Percentiles rank a stretch among this genome's conserved stretches.
Evolutionary conservation across 257 asterid species (phyloP).

Genomic region (Mentha longifolia): DNA sequence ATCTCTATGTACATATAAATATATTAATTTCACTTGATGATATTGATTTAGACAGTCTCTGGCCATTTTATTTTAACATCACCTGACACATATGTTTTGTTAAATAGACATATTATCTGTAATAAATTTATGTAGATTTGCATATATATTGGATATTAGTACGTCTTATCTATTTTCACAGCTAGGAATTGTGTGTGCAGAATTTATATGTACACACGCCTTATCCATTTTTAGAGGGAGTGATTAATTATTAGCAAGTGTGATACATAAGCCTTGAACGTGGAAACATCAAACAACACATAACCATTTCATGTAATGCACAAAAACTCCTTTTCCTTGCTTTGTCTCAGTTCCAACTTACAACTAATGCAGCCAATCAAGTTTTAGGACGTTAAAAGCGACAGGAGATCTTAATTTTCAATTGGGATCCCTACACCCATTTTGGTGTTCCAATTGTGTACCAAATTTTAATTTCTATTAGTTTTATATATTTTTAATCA

Average conservation of each 20-base stretch:
- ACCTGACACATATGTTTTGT: not conserved
- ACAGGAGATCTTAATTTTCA: too few species aligned
- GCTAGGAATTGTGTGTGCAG: too few species aligned
- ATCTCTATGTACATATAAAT: too few species aligned
- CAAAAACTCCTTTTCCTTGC: slow-evolving; percentile 2
- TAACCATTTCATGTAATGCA: not conserved
- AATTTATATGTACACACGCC: not conserved
- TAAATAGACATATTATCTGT: not conserved
- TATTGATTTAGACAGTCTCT: not conserved
- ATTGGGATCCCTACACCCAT: too few species aligned
- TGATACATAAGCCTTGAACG: slow-evolving; percentile 4
- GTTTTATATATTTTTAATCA: too few species aligned
- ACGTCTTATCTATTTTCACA: not conserved
- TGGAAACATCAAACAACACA: slow-evolving; percentile 8
- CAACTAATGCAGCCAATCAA: not conserved
- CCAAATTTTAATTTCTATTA: too few species aligned
- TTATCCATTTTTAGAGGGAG: not conserved
- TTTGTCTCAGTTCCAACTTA: not conserved
- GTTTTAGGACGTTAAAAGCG: not conserved
- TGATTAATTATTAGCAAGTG: not conserved
- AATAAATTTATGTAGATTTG: too few species aligned
- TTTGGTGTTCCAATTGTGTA: too few species aligned
- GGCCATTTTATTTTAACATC: not conserved
- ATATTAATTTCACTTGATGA: too few species aligned
- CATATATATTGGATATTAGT: not conserved